These are phyloP conservation scores for Sungouiella thailandica DNA, from an alignment of 805 yeast species.

Conservation along the genomic window DNA sequence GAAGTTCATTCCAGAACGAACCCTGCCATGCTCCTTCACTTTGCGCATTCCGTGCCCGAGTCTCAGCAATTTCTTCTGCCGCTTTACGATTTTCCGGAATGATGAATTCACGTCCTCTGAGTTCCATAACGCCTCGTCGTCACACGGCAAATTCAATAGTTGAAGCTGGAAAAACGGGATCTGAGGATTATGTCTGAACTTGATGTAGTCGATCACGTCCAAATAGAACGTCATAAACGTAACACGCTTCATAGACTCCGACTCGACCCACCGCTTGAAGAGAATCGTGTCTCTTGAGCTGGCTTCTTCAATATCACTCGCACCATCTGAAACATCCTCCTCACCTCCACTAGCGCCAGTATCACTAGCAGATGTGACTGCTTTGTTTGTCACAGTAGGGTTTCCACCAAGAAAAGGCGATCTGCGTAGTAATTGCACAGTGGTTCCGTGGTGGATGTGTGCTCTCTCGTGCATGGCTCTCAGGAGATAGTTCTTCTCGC, in stretches of 20 bases:
- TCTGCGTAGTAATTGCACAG: slow-evolving; percentile 71
- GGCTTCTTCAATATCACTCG: slow-evolving; percentile 7
- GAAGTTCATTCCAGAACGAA: slow-evolving; percentile 13
- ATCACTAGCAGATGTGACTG: slow-evolving; percentile 18
- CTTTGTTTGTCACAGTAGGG: slow-evolving; percentile 36
- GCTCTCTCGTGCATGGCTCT: slow-evolving; percentile 75
- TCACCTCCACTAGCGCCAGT: slow-evolving; percentile 30
- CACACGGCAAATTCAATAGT: slow-evolving; percentile 37
- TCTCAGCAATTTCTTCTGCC: slow-evolving; percentile 23
- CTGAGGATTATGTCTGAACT: slow-evolving; percentile 66
- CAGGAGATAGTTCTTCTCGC: slow-evolving; percentile 68
- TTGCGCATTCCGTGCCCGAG: slow-evolving; percentile 4
- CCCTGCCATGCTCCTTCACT: slow-evolving; percentile 4
- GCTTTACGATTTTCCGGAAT: slow-evolving; percentile 32
- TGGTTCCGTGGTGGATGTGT: slow-evolving; percentile 82
- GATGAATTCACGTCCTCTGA: slow-evolving; percentile 35
- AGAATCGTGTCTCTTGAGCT: slow-evolving; percentile 23
- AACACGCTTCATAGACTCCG: slow-evolving; percentile 71
- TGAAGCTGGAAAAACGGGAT: slow-evolving; percentile 36
- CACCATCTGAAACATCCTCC: slow-evolving; percentile 20
- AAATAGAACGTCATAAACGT: slow-evolving; percentile 79
- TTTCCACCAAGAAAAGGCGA: slow-evolving; percentile 74
- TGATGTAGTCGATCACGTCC: slow-evolving; percentile 73
- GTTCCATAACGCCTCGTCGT: slow-evolving; percentile 37
- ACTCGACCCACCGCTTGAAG: slow-evolving; percentile 71